Base-by-base conservation (phyloP, 75 land plant species). In the Picea sitchensis region DNA sequence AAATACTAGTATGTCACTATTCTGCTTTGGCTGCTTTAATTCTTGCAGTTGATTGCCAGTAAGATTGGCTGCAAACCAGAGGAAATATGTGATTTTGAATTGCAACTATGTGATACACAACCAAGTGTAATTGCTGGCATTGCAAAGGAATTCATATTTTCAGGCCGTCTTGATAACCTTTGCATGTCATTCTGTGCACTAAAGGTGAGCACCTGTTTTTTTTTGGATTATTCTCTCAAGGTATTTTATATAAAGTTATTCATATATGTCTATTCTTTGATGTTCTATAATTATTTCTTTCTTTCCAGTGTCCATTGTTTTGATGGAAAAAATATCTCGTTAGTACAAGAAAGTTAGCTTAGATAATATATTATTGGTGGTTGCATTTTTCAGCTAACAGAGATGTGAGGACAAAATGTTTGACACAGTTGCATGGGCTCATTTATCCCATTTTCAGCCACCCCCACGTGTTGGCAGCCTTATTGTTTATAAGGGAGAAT, bases 131-230 rank as follows among this genome's bases (percentile, higher is more conserved):
- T 95, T 73, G 99, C 93, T 47, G 99, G 99, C 79, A 92, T 91
- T 38, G 69, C 78, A 59, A 98, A 92, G 82, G 99, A 98, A 83
- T 98, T 98, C 71, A 79, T 98, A 54, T 98, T 95, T 79, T 98
- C 99, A 7, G 99, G 99, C 73, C 84, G 99, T 73, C 96, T 98
- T 78, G 99, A 98, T 79, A 98, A 98, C 80, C 92, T 98, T 58
- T 98, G 99, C 88, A 93, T 91, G 93, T 93, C 99, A 69, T 98
- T 95, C 79, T 93, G 96, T 81, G 92, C 99, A 76, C 80, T 98
- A 15, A 95, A 95, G 96, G 99, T 92, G 1, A 75, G 75, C 2
- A 21, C 6, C 13, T 57, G 18, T 58, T 18, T 26, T 21, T 76
- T 54, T 23, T 76, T 54, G 36, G 34, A 51, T 51, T 51, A 2